Base-by-base conservation (phyloP, 2,329 filamentous ascomycete genomes). In the Colletotrichum shisoi region DNA sequence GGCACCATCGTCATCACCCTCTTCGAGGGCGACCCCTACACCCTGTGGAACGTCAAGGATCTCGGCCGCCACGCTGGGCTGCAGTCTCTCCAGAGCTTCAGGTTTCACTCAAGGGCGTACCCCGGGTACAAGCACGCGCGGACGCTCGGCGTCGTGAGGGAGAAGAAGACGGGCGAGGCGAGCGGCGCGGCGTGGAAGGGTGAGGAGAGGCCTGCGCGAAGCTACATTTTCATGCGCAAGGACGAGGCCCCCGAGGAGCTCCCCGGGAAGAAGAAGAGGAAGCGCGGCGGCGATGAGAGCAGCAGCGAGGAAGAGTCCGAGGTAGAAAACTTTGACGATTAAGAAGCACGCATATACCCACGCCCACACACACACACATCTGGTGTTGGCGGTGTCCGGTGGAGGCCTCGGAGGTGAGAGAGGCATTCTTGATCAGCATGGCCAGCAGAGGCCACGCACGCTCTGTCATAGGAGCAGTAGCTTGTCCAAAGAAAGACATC, bases 1-100 rank as follows among this genome's bases (percentile, higher is more conserved):
- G 89, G 88, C 42, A 76, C 85, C 72, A 88, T 97, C 61, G 79
- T 97, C 59, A 88, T 98, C 24, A 96, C 93, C 0, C 81, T 98
- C 11, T 99, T 99, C 76, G 94, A 97, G 77, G 91, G 91, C 66
- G 91, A 96, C 77, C 95, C 95, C 0, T 99, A 99, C 77, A 94
- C 93, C 2, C 84, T 97, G 1, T 99, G 95, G 95, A 97, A 98
- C 79, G 85, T 98, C 31, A 87, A 89, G 42, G 94, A 97, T 80
- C 82, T 99, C 34, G 95, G 87, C 2, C 85, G 94, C 7, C 92
- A 97, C 76, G 83, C 84, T 4, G 91, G 91, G 5, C 79, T 94
- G 57, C 85, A 86, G 73, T 89, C 93, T 42, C 83, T 88, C 72
- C 81, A 85, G 73, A 93, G 89, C 76, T 94, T 91, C 75, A 80